These are phyloP conservation scores for Wilhelminamyces savonicus DNA, from an alignment of 805 yeast species.

Conservation along the genomic window DNA sequence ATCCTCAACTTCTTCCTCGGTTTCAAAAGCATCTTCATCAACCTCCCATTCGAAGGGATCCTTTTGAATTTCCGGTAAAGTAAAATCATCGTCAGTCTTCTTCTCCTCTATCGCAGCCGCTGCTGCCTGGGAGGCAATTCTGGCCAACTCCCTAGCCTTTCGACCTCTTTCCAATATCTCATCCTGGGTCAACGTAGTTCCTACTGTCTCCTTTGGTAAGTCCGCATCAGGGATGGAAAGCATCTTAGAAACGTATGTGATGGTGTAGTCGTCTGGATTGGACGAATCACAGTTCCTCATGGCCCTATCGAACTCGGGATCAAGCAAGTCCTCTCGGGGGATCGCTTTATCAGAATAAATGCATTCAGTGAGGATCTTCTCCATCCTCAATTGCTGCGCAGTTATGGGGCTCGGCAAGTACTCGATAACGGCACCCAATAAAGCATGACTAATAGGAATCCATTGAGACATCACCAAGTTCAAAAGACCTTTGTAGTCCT, in stretches of 20 bases:
- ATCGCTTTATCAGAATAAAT: conserved; percentile 14
- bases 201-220: conserved; percentile 51
- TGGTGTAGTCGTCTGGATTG: conserved; percentile 46
- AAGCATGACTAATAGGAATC: conserved; percentile 87
- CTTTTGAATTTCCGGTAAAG: conserved; percentile 17
- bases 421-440: conserved; percentile 78
- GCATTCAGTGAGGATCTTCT: conserved; percentile 47
- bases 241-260: conserved; percentile 85
- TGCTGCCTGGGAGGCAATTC: conserved; percentile 54
- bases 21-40: conserved; percentile 38
- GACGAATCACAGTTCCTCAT: conserved; percentile 63
- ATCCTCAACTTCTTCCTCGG: conserved; percentile 37
- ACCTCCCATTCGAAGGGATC: conserved; percentile 40
- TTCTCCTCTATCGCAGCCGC: conserved; percentile 14
- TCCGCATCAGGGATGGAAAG: conserved; percentile 79
- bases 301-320: conserved; percentile 41
- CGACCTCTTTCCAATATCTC: conserved; percentile 60
- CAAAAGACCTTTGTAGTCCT: conserved; percentile 61
- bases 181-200: conserved; percentile 36
- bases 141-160: conserved; percentile 60
- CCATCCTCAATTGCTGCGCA: conserved; percentile 71
- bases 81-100: conserved; percentile 17
- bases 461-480: conserved; percentile 79
- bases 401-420: conserved; percentile 74
- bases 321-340: conserved; percentile 46